These are phyloP conservation scores for Diddensiella santjacobensis DNA, from an alignment of 805 yeast species.

Conservation along the genomic window DNA sequence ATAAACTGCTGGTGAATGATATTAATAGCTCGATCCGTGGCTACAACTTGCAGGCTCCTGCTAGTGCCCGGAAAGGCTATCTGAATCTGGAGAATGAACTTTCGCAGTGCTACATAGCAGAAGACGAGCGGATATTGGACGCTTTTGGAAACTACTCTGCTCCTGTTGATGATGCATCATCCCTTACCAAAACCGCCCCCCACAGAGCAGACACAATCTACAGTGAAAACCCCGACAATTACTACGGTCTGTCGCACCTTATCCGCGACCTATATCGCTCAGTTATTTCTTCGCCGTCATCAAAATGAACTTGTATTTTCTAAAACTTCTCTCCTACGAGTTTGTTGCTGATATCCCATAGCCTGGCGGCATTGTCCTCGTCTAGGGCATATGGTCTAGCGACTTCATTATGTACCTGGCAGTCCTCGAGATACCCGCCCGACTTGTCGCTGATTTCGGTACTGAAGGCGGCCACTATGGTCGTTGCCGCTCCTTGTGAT, in stretches of 20 bases:
- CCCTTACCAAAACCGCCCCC: not conserved
- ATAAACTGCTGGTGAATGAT: slow-evolving; percentile 35
- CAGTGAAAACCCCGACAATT: slow-evolving; percentile 27
- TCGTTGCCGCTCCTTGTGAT: slow-evolving; percentile 10
- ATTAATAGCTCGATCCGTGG: slow-evolving; percentile 52
- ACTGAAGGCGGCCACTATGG: slow-evolving; percentile 6
- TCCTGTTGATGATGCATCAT: not conserved
- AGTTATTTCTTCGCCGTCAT: not conserved
- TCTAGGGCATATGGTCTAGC: slow-evolving; percentile 1
- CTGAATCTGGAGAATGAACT: slow-evolving; percentile 44
- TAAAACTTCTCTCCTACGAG: slow-evolving; percentile 4
- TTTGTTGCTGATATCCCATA: slow-evolving; percentile 10
- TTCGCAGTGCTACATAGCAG: slow-evolving; percentile 36
- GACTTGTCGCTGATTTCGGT: not conserved
- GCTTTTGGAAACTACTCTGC: slow-evolving; percentile 14
- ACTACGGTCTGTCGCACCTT: slow-evolving; percentile 30
- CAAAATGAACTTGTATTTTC: not conserved
- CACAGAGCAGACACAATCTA: not conserved
- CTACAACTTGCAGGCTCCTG: slow-evolving; percentile 62
- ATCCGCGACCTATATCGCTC: slow-evolving; percentile 20
- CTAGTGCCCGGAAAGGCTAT: slow-evolving; percentile 55
- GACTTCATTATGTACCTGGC: slow-evolving; percentile 2
- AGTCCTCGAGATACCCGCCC: slow-evolving; percentile 3
- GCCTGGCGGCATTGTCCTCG: slow-evolving; percentile 4
- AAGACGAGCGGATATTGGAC: slow-evolving; percentile 24